Evolutionary conservation across 2,329 filamentous ascomycete genomes (phyloP), one percentile per base, ranked within the genome.

Genomic region (Zasmidium angulare): DNA sequence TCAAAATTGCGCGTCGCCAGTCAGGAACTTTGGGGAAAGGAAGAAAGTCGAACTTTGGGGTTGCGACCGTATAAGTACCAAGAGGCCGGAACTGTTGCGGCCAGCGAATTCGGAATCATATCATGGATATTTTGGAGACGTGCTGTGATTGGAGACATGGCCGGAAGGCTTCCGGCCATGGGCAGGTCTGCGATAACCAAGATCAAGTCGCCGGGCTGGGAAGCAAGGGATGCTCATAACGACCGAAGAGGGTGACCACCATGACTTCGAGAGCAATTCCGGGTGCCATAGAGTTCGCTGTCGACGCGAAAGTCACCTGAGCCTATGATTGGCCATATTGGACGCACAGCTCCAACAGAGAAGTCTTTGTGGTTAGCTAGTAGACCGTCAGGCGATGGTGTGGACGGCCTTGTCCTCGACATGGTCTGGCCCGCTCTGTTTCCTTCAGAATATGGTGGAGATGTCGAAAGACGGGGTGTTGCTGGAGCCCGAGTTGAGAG

Each of bases 51-150:
- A 48, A 54, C 54, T 50, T 62, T 57, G 65, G 60, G 60, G 43
- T 53, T 36, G 48, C 50, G 50, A 55, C 53, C 31, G 54, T 53
- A 56, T 66, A 63, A 65, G 54, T 68, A 62, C 54, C 22, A 46
- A 22, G 57, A 56, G 68, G 67, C 66, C 56, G 56, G 56, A 40
- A 48, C 48, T 43, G 14, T 61, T 60, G 61, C 64, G 64, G 61
- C 63, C 61, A 50, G 19, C n/a, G 19, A 21, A 47, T 23, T 21
- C 46, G 43, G n/a, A 26, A 58, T 60, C 53, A 56, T 56, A 59
- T 53, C 29, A 59, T 9, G 36, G 52, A 56, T n/a, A 50, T 19
- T 19, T 53, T 50, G 21, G 36, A 53, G 46, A 46, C 29, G 43
- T 53, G 54, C 11, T 61, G 46, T 54, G 31, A 65, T 65, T 65